A percentile compares a stretch with the other conserved stretches of the same genome.
Evolutionary conservation across 2,329 filamentous ascomycete species (phyloP).

Genomic region (Neopestalotiopsis clavispora): DNA sequence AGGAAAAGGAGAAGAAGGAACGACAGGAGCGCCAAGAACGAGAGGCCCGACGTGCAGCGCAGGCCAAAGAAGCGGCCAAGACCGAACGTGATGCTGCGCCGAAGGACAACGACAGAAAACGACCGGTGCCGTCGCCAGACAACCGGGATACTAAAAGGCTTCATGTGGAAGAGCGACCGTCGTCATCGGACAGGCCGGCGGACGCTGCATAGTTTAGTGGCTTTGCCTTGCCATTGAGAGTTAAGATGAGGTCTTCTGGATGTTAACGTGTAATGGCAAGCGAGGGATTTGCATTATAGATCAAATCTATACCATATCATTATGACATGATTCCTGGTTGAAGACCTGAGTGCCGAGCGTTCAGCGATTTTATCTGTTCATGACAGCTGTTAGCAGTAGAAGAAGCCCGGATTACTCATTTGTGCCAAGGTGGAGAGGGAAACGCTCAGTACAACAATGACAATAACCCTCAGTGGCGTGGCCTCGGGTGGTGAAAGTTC

Average conservation of each 20-base stretch:
- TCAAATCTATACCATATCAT: too few relatives aligned
- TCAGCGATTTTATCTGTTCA: neutral
- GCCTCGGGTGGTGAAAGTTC: neutral
- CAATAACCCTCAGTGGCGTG: neutral
- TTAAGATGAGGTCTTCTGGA: too few relatives aligned
- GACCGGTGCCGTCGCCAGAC: constrained; percentile 12
- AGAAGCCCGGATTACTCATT: too few relatives aligned
- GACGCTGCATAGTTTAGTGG: neutral
- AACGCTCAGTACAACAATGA: neutral
- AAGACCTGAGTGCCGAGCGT: too few relatives aligned
- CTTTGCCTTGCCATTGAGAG: neutral
- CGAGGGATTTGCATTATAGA: too few relatives aligned
- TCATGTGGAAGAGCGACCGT: constrained; percentile 1
- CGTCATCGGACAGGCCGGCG: neutral
- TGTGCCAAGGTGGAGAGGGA: neutral
- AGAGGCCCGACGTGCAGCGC: constrained; percentile 50
- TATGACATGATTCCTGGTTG: too few relatives aligned
- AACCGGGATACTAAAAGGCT: constrained; percentile 8
- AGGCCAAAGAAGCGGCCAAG: constrained; percentile 12
- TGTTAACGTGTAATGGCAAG: too few relatives aligned
- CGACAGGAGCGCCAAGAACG: constrained; percentile 66
- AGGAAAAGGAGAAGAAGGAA: constrained; percentile 91
- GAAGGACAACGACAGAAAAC: constrained; percentile 12
- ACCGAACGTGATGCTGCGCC: neutral
- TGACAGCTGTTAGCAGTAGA: neutral